These are phyloP conservation scores for Rhodotorula sp. DNA, from an alignment of 1,284 basidiomycete species.

Conservation along the genomic window DNA sequence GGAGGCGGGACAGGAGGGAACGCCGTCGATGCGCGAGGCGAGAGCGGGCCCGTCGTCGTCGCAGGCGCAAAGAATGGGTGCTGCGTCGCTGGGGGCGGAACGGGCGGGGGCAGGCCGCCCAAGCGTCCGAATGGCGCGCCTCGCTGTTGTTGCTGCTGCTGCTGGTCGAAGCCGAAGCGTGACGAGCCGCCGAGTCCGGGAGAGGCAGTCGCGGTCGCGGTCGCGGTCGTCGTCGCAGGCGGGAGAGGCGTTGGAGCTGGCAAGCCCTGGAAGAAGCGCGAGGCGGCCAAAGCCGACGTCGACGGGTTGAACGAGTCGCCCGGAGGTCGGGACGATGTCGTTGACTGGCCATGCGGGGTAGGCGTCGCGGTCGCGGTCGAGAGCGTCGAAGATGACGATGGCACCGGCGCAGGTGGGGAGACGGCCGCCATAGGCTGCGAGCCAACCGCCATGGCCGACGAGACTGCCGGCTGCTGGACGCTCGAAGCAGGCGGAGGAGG, in stretches of 20 bases:
- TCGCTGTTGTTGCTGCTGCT: neutral
- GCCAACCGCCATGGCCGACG: neutral
- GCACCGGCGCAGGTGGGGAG: neutral
- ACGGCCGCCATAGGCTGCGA: neutral
- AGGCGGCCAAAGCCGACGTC: constrained; percentile 14
- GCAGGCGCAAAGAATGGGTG: constrained; percentile 23
- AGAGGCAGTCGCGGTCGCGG: constrained; percentile 27
- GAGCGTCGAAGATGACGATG: neutral
- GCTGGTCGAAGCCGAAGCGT: constrained; percentile 33
- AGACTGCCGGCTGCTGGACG: neutral
- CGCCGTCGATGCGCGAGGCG: constrained; percentile 5
- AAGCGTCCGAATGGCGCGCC: constrained; percentile 9
- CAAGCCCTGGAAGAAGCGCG: constrained; percentile 31
- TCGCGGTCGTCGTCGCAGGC: constrained; percentile 32
- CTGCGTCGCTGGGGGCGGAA: constrained; percentile 23
- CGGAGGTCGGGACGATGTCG: constrained; percentile 21
- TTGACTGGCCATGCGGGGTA: neutral
- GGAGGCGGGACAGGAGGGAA: neutral
- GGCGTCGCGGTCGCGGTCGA: neutral
- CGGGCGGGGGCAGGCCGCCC: constrained; percentile 14
- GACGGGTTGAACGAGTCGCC: constrained; percentile 25
- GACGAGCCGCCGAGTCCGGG: constrained; percentile 4
- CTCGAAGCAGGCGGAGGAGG: neutral
- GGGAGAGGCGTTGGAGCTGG: constrained; percentile 24
- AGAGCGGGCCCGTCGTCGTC: constrained; percentile 6